Evolutionary conservation across 495 filamentous ascomycete species (phyloP).

Genomic region (Trichoderma erinaceum): DNA sequence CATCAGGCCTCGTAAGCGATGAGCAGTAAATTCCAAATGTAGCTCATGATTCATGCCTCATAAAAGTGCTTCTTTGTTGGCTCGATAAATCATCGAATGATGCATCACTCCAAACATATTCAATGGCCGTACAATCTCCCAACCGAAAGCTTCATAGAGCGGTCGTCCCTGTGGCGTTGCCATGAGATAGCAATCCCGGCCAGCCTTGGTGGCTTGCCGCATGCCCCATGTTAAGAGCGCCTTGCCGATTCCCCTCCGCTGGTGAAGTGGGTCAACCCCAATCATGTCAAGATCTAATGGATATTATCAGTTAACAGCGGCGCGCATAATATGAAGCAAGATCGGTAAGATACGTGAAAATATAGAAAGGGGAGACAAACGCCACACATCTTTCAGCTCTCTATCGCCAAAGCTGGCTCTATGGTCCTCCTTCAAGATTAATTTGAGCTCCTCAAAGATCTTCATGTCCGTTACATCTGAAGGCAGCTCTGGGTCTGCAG

Average conservation of each 20-base stretch:
- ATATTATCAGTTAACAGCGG: neutral
- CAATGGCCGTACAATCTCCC: conserved; percentile 3
- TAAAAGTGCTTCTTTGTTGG: neutral
- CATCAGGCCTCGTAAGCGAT: neutral
- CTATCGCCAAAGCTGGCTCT: neutral
- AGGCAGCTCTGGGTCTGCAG: neutral
- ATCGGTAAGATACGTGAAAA: neutral
- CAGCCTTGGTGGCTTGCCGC: neutral
- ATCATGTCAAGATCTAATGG: conserved; percentile 3
- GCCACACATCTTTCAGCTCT: conserved; percentile 8
- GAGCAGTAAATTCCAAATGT: neutral
- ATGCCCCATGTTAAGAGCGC: conserved; percentile 15
- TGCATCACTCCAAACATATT: conserved; percentile 3
- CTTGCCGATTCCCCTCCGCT: conserved; percentile 7
- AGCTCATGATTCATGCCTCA: neutral
- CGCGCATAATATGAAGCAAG: neutral
- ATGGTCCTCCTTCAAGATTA: neutral
- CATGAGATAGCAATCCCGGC: conserved; percentile 4
- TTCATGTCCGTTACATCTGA: neutral
- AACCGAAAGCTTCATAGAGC: neutral
- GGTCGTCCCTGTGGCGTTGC: conserved; percentile 12
- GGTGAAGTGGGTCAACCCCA: conserved; percentile 8
- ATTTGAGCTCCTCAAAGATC: neutral
- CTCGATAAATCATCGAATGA: neutral
- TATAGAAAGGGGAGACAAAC: neutral